A percentile compares a stretch with the other conserved stretches of the same genome.
These are phyloP conservation scores for Lecanicillium sp. DNA, from an alignment of 2,329 filamentous ascomycete species.

Conservation along the genomic window DNA sequence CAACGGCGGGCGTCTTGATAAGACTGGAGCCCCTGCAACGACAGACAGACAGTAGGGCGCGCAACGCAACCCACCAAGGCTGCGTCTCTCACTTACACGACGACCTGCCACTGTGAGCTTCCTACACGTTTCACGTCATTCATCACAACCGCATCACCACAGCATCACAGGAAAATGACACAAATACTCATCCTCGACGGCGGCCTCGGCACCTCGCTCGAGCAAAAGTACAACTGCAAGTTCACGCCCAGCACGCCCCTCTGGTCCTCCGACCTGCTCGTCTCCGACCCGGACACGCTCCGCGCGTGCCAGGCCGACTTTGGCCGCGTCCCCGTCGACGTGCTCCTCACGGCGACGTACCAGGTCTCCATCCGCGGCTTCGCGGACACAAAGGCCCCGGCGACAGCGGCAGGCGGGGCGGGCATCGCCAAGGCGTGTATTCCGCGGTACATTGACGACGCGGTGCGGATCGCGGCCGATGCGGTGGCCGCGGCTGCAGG, in stretches of 20 bases:
- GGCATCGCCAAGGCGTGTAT: constrained; percentile 38
- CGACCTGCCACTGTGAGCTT: too few relatives aligned
- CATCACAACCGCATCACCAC: too few relatives aligned
- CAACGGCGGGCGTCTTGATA: neutral
- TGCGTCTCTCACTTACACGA: neutral
- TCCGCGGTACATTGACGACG: constrained; percentile 35
- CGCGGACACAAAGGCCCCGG: constrained; percentile 32
- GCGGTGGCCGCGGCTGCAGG: constrained; percentile 24
- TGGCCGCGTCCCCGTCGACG: constrained; percentile 49
- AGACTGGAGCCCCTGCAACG: neutral
- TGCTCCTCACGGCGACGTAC: constrained; percentile 63
- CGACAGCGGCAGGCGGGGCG: constrained; percentile 32
- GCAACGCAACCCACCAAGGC: neutral
- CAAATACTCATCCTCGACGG: constrained; percentile 54
- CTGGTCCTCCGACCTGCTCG: constrained; percentile 63
- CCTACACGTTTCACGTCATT: too few relatives aligned
- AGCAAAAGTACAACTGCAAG: constrained; percentile 46
- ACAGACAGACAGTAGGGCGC: constrained; percentile 2
- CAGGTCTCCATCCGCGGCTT: constrained; percentile 56
- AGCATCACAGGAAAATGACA: constrained; percentile 21
- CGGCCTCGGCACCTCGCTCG: constrained; percentile 60
- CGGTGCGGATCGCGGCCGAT: constrained; percentile 36
- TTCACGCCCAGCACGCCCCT: constrained; percentile 52
- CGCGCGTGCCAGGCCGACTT: constrained; percentile 52
- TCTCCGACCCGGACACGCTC: constrained; percentile 46